phyloP scores from a whole-genome alignment of 768 basidiomycete species.

The Lepiota brunneoincarnata region DNA sequence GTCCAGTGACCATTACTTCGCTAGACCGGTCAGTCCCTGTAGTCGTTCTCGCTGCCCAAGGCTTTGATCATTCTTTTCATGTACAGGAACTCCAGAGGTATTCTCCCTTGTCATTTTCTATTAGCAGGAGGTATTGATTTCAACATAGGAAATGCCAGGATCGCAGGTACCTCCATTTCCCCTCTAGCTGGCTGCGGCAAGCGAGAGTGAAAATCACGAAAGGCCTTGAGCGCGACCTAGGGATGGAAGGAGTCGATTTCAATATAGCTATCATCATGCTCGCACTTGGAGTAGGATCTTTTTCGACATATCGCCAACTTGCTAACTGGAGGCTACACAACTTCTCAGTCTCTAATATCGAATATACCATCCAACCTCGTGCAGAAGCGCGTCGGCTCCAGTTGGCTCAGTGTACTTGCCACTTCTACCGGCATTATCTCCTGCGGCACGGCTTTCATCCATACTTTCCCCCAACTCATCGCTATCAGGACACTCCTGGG shows the following conservation, averaged over 20 bases:
- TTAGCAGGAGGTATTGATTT: not conserved
- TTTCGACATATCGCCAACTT: too few relatives aligned
- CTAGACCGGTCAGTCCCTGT: conserved; percentile 27
- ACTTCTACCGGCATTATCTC: conserved; percentile 35
- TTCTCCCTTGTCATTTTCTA: not conserved
- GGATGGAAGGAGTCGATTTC: conserved; percentile 38
- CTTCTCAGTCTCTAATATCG: conserved; percentile 3
- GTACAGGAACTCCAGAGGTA: conserved; percentile 20
- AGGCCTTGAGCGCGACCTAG: conserved; percentile 39
- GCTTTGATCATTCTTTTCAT: not conserved
- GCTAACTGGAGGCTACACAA: too few relatives aligned
- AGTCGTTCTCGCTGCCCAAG: not conserved
- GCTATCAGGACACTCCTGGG: conserved; percentile 37
- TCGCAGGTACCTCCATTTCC: conserved; percentile 19
- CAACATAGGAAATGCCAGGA: conserved; percentile 18
- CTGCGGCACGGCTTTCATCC: conserved; percentile 37
- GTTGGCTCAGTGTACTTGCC: conserved; percentile 35
- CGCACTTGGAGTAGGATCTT: conserved; percentile 21
- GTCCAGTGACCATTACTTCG: conserved; percentile 22
- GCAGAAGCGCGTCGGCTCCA: conserved; percentile 37
- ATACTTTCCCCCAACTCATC: conserved; percentile 30
- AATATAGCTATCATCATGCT: conserved; percentile 40
- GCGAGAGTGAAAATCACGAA: not conserved
- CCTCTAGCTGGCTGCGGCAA: not conserved
- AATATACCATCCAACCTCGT: conserved; percentile 43